Conservation (phyloP, 441 rosid genomes). For the Adansonia rubrostipa region DNA sequence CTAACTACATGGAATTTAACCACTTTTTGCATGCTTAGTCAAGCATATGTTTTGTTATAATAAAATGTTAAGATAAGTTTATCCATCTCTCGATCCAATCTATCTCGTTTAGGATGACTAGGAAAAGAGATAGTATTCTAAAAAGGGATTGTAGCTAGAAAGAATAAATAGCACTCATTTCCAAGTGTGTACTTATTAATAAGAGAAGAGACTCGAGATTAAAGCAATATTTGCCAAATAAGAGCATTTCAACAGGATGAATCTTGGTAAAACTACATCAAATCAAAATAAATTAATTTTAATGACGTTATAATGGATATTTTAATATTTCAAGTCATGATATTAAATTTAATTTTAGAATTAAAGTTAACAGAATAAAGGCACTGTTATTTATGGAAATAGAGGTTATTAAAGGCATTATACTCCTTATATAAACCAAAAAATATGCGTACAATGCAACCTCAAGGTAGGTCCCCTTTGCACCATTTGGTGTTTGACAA, state of each 20-base stretch:
- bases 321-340: neutral
- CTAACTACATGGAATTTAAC: neutral
- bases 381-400: neutral
- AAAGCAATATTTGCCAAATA: neutral
- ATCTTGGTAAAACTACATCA: neutral
- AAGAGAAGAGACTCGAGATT: neutral
- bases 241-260: neutral
- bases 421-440: neutral
- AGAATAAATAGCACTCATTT: neutral
- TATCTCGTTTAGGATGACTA: neutral
- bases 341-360: neutral
- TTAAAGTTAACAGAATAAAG: neutral
- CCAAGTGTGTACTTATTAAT: neutral
- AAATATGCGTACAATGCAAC: neutral
- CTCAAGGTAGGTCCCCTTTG: neutral
- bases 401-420: conserved; percentile 6
- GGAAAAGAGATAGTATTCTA: neutral
- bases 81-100: conserved; percentile 5
- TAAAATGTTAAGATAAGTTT: neutral
- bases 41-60: neutral
- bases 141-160: neutral
- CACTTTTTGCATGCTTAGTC: neutral
- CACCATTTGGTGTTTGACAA: neutral
- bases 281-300: neutral
- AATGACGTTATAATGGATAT: neutral